These are phyloP conservation scores for Aristolochia contorta DNA, from an alignment of 164 flowering plant genomes.

Conservation along the genomic window DNA sequence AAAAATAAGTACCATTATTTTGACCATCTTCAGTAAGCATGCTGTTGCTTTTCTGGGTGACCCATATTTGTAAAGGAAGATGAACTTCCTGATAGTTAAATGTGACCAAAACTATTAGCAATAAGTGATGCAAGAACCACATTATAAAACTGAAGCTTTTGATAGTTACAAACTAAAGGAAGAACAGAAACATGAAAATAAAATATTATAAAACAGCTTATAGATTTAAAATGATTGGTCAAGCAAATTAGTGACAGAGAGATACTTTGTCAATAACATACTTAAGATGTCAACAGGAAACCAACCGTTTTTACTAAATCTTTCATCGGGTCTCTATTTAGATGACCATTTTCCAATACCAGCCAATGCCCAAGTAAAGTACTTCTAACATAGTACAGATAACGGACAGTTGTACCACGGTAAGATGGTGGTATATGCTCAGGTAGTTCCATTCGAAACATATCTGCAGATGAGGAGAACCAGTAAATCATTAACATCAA, in stretches of 20 bases:
- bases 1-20: conserved; percentile 37
- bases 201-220: neutral
- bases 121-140: neutral
- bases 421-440: conserved; percentile 79
- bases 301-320: conserved; percentile 59
- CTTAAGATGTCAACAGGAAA: conserved; percentile 4
- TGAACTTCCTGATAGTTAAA: conserved; percentile 62
- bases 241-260: too few relatives aligned
- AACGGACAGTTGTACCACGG: conserved; percentile 78
- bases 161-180: neutral
- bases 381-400: conserved; percentile 63
- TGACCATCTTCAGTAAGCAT: conserved; percentile 52
- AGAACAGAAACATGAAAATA: neutral
- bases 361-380: conserved; percentile 54
- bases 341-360: conserved; percentile 48
- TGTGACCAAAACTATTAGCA: conserved; percentile 4
- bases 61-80: conserved; percentile 80
- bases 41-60: conserved; percentile 54
- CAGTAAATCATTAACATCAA: neutral
- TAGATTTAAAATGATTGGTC: too few relatives aligned
- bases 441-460: conserved; percentile 59
- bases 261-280: neutral
- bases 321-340: conserved; percentile 33
- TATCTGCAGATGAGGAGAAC: conserved; percentile 34
- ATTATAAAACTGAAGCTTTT: neutral